Conservation (phyloP, 352 stramenopile genomes). For the Globisporangium rhizosaccharum region DNA sequence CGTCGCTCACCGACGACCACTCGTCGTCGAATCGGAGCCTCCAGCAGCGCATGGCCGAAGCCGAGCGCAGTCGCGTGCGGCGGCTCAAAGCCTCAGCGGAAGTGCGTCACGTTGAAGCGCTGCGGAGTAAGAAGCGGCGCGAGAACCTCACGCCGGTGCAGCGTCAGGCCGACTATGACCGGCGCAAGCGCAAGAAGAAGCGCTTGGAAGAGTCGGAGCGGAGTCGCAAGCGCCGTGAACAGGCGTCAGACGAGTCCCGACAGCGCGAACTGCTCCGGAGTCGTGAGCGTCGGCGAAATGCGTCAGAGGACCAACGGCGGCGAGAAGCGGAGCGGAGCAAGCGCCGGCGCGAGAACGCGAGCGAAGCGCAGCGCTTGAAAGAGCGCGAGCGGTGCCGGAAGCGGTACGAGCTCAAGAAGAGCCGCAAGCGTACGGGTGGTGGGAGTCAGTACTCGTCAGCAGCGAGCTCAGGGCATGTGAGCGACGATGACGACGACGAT, state of each 20-base stretch:
- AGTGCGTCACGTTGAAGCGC: conserved; percentile 38
- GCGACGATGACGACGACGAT: conserved; percentile 3
- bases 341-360: conserved; percentile 46
- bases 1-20: background rate
- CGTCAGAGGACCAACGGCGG: conserved; percentile 56
- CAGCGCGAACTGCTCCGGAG: conserved; percentile 56
- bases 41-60: conserved; percentile 37
- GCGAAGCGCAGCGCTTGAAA: conserved; percentile 48
- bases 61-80: conserved; percentile 52
- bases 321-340: conserved; percentile 59
- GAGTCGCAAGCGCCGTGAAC: conserved; percentile 39
- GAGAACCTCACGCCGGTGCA: conserved; percentile 60
- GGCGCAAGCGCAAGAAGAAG: conserved; percentile 53
- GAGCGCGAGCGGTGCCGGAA: conserved; percentile 64
- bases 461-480: background rate
- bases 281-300: conserved; percentile 50
- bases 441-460: conserved; percentile 3
- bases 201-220: conserved; percentile 40
- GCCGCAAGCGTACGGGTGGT: background rate
- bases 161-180: conserved; percentile 58
- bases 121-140: conserved; percentile 52
- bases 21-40: background rate
- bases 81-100: conserved; percentile 41
- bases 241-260: conserved; percentile 34
- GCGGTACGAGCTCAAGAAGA: conserved; percentile 62